Conservation (phyloP, 139 green algal species). For the Closterium sp. region DNA sequence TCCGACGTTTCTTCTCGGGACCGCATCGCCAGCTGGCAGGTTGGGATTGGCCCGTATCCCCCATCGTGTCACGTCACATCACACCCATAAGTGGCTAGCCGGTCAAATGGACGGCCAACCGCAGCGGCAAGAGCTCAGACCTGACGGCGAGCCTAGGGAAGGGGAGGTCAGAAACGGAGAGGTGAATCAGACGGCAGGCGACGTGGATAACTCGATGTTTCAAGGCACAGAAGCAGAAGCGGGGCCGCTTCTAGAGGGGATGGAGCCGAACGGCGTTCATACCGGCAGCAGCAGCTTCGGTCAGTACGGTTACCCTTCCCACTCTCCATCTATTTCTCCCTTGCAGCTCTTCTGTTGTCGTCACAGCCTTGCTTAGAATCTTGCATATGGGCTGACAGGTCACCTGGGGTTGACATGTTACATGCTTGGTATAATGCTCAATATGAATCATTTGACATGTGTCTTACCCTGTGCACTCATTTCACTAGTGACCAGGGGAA, state of each 20-base stretch:
- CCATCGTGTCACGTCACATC: neutral
- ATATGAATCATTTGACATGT: too few relatives aligned
- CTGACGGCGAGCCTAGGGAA: neutral
- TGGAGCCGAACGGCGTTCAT: neutral
- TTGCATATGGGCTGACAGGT: neutral
- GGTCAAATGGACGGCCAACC: neutral
- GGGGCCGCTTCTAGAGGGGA: neutral
- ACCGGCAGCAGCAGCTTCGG: neutral
- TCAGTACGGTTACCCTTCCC: neutral
- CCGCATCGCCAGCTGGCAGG: neutral
- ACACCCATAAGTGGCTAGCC: neutral
- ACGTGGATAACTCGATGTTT: neutral
- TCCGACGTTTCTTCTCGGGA: neutral
- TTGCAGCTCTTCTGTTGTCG: neutral
- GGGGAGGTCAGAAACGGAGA: neutral
- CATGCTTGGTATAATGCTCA: too few relatives aligned
- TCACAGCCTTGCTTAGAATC: neutral
- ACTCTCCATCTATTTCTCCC: too few relatives aligned
- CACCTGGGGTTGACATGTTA: too few relatives aligned
- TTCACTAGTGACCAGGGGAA: too few relatives aligned
- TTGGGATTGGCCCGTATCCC: neutral
- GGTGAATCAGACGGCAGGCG: neutral
- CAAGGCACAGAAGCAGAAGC: neutral
- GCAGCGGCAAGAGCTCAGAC: neutral
- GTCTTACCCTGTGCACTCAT: too few relatives aligned